These are phyloP conservation scores for Coprinopsis cinerea DNA, from an alignment of 768 basidiomycete genomes.

Conservation along the genomic window DNA sequence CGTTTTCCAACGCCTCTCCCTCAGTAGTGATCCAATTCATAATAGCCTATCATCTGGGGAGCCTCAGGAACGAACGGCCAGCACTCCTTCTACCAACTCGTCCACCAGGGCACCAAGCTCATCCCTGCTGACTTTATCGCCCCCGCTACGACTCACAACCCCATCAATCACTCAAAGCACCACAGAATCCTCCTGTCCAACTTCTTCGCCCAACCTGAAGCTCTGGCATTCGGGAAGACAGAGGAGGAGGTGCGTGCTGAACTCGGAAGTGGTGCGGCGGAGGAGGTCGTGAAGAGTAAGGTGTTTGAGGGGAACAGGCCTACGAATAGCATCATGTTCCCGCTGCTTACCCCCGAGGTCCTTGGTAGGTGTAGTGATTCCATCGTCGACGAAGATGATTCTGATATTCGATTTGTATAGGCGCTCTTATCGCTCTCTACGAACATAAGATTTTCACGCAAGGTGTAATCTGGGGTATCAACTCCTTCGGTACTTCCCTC, in stretches of 20 bases:
- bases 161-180: constrained; percentile 80
- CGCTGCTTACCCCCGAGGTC: constrained; percentile 81
- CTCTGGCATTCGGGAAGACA: constrained; percentile 95
- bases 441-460: constrained; percentile 99
- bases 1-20: neutral
- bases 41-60: constrained; percentile 96
- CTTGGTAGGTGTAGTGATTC: constrained; percentile 56
- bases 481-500: constrained; percentile 80
- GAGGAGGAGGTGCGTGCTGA: constrained; percentile 80
- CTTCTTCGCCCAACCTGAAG: constrained; percentile 98
- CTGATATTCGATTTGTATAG: constrained; percentile 19
- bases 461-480: constrained; percentile 97
- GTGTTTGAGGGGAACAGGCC: constrained; percentile 97
- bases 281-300: constrained; percentile 90
- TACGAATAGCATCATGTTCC: constrained; percentile 95
- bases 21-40: neutral
- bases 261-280: constrained; percentile 62
- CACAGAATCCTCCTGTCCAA: constrained; percentile 97
- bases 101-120: constrained; percentile 91
- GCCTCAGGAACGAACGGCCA: constrained; percentile 98
- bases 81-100: constrained; percentile 98
- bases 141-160: constrained; percentile 86
- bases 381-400: constrained; percentile 10
- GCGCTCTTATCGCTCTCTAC: constrained; percentile 83
- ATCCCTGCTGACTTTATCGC: constrained; percentile 92